Evolutionary conservation across 768 basidiomycete species (phyloP).

Genomic region (Auriscalpium orientale): DNA sequence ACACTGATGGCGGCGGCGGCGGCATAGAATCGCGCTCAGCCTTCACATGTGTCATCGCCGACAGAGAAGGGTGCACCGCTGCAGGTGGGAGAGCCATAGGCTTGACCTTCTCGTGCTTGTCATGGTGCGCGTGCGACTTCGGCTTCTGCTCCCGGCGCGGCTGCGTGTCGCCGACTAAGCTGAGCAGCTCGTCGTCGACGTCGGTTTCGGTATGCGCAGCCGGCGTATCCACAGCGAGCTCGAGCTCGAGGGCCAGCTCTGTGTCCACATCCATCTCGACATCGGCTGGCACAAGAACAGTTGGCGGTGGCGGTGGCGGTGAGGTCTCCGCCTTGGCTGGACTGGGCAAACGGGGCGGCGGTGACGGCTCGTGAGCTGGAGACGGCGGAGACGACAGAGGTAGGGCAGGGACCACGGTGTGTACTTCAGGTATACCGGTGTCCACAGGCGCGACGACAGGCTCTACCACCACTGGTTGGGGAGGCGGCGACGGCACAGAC

Average conservation of each 20-base stretch:
- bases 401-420: too few relatives aligned
- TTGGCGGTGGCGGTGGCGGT: too few relatives aligned
- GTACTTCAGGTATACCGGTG: too few relatives aligned
- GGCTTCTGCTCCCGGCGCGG: constrained; percentile 11
- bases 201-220: constrained; percentile 41
- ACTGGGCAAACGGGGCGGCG: too few relatives aligned
- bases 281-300: not conserved
- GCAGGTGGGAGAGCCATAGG: constrained; percentile 1
- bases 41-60: constrained; percentile 13
- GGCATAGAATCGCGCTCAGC: constrained; percentile 53
- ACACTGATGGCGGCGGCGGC: constrained; percentile 19
- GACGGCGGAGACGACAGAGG: too few relatives aligned
- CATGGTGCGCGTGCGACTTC: not conserved
- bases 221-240: constrained; percentile 19
- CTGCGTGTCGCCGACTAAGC: constrained; percentile 46
- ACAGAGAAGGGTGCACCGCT: constrained; percentile 7
- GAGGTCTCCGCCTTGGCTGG: too few relatives aligned
- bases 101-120: not conserved
- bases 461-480: not conserved
- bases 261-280: constrained; percentile 7
- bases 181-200: constrained; percentile 58
- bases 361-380: too few relatives aligned
- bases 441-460: too few relatives aligned
- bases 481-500: not conserved
- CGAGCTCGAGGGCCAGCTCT: constrained; percentile 39